These are phyloP conservation scores for Peziza echinospora DNA, from an alignment of 495 filamentous ascomycete genomes.

Conservation along the genomic window DNA sequence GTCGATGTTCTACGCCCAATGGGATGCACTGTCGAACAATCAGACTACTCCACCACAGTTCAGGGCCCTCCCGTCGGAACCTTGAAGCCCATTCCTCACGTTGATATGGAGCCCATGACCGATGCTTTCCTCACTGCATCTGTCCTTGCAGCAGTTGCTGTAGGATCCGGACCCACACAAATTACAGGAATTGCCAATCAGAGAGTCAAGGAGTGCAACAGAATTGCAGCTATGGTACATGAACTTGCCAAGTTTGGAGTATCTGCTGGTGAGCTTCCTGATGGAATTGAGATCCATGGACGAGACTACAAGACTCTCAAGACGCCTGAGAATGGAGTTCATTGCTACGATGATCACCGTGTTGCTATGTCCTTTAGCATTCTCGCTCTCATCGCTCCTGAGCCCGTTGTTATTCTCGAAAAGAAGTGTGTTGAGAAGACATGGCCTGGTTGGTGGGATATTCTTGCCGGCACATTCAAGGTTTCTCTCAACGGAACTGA, in stretches of 20 bases:
- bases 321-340: constrained; percentile 44
- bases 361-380: constrained; percentile 97
- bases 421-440: constrained; percentile 91
- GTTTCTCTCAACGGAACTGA: constrained; percentile 54
- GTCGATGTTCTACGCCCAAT: constrained; percentile 77
- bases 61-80: constrained; percentile 58
- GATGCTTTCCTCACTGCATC: constrained; percentile 94
- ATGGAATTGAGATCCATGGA: constrained; percentile 74
- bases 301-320: constrained; percentile 37
- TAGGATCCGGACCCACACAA: constrained; percentile 41
- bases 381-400: constrained; percentile 52
- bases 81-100: constrained; percentile 41
- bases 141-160: constrained; percentile 80
- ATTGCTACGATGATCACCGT: constrained; percentile 94
- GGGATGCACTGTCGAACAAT: constrained; percentile 81
- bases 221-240: constrained; percentile 88
- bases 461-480: constrained; percentile 49
- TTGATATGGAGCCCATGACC: constrained; percentile 99
- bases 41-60: constrained; percentile 70
- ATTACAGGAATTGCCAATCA: constrained; percentile 98
- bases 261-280: constrained; percentile 61
- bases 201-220: constrained; percentile 94
- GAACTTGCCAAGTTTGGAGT: constrained; percentile 94
- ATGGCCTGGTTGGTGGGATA: constrained; percentile 99
- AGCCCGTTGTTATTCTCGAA: constrained; percentile 59